Evolutionary conservation across 2,329 filamentous ascomycete species (phyloP), one percentile per base, ranked within the genome.

Genomic region (Exophiala viscosa): DNA sequence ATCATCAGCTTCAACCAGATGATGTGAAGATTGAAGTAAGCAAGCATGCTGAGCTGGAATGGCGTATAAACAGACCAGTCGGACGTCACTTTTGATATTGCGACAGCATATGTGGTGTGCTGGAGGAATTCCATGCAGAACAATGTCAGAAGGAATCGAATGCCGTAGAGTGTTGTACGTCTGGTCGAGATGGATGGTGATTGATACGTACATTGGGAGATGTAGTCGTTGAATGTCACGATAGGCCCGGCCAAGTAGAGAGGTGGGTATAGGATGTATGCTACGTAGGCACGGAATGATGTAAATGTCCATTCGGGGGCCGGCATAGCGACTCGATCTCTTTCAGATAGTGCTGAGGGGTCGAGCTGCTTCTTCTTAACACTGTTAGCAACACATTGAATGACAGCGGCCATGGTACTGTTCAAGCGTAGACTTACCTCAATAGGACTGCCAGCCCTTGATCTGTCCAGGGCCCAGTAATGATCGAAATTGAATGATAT

Each of bases 401-500:
- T 8, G 28, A 15, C 28, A 45, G 33, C 9, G 1, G 15, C 32
- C 35, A 33, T n/a, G 20, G 9, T 66, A 15, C 9, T 63, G 53
- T 38, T 58, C 62, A 61, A 69, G 54, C 68, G 70, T 45, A 49
- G 3, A 72, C 82, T 68, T 82, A 97, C 93, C 85, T 97, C 92
- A 38, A 96, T 70, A 7, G 86, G 79, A 64, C 83, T 91, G 23
- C 80, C 73, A 18, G 76, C 75, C 35, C 79, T 74, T 5, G 57
- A 58, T 53, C 82, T 78, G 59, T 87, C 83, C 2, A 87, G 70
- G 63, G 88, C 93, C 92, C 93, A 99, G 69, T 95, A 92, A 68
- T 95, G 91, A 71, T 99, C 93, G 66, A 99, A 71, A 69, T 97
- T 97, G 79, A 96, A 99, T 68, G 92, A 96, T 64, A 99, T 90